Evolutionary conservation across 1,284 basidiomycete species (phyloP), one percentile per base, ranked within the genome.

Genomic region (Puccinia triticina): DNA sequence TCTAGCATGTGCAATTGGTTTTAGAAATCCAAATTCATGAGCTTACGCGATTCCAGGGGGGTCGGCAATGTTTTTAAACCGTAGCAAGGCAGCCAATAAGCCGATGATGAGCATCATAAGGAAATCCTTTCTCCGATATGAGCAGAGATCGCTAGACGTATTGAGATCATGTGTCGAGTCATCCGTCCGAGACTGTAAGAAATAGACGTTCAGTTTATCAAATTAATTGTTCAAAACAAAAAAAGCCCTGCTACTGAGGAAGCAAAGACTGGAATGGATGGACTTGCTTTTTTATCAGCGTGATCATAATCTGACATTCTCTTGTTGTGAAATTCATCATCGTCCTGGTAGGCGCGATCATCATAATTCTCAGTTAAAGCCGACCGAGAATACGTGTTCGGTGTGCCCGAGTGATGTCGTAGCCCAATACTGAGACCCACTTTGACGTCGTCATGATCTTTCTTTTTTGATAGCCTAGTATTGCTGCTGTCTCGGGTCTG

Each of bases 31-130:
- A 43, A 67, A 67, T 34, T 50, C 18, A 50, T 3, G 23, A 72
- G 53, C 79, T 67, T 37, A 95, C 94, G 97, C 96, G 84, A 98
- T 95, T 89, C 94, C 92, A 88, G 94, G 92, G 59, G 95, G 95
- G 87, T 94, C 92, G 87, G 92, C 93, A 88, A 98, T 95, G 89
- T 94, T 93, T 89, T 93, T 95, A 89, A 98, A 96, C 72, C 95
- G 91, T 81, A 96, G 87, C 29, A 91, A 90, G 86, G 85, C 85
- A 12, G 84, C 83, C 26, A 84, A 50, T 66, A 84, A 21, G 29
- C 83, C 79, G 37, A 85, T 83, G 67, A 77, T 46, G 21, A 76
- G 43, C 16, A 85, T 79, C 40, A 85, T 82, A n/a, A 77, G 48
- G 59, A 83, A 76, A 57, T 85, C 84, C 43, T 55, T 72, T 21